Evolutionary conservation across 768 basidiomycete genomes (phyloP), one percentile per base, ranked within the genome.

Genomic region (Podaxis pistillaris): DNA sequence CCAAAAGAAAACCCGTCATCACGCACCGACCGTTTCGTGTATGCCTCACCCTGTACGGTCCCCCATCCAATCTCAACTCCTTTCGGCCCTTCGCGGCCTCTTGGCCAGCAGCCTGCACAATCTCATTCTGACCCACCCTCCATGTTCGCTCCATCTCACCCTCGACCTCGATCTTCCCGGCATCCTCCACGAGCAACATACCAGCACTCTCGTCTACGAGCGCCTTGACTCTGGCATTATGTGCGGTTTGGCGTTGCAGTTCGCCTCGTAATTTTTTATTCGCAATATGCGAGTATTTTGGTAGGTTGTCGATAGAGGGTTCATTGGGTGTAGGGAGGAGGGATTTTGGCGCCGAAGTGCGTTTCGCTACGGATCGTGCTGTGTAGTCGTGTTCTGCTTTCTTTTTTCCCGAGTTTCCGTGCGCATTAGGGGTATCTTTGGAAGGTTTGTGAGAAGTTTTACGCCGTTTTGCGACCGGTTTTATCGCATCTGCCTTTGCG

Each of bases 71-170:
- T 63, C 83, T 87, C 78, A 90, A 85, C 71, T 95, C 93, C 69
- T 83, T 86, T 51, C 89, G 77, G 17, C 94, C 92, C 55, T 76
- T 81, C 11, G 87, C 86, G 12, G 93, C 92, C 68, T 96, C 95
- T 64, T 80, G 78, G 0, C 94, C 86, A 51, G 91, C 81, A 22
- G 80, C 79, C 53, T 81, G 65, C 11, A 78, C 76, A 63, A 98
- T 89, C 64, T 96, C 95, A 7, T 81, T 79, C 76, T 98, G 97
- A 0, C 84, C 79, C 7, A 94, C 82, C 62, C 93, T 81, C 95
- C 94, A 98, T 6, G 96, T 98, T 70, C 85, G 75, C 71, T 98
- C 97, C 75, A 98, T 81, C 58, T 85, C 86, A 2, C 82, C 85
- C 67, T 96, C 94, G 19, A 83, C 83, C 70, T 90, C 84, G 62